Conservation (phyloP, 2,329 filamentous ascomycete genomes). For the Ceratocystis eucalypticola region DNA sequence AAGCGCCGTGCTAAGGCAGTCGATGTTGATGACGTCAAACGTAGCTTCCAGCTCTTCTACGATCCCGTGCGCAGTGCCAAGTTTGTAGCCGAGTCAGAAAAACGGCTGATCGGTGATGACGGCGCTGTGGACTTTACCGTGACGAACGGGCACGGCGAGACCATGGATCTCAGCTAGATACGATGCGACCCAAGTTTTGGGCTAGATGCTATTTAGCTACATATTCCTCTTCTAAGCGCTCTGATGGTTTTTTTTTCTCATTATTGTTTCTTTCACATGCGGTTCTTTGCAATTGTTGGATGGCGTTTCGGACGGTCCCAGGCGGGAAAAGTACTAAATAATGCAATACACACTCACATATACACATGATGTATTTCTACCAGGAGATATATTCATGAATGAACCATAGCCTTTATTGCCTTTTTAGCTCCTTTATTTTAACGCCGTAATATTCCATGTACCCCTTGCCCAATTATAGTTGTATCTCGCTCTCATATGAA, state of each 20-base stretch:
- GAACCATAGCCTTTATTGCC: neutral
- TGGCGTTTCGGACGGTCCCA: conserved; percentile 18
- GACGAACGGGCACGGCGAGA: conserved; percentile 40
- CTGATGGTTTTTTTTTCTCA: conserved; percentile 7
- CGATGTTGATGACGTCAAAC: conserved; percentile 74
- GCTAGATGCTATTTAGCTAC: neutral
- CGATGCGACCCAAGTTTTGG: too few relatives aligned
- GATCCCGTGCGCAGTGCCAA: conserved; percentile 77
- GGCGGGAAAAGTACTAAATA: conserved; percentile 19
- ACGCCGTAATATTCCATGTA: neutral
- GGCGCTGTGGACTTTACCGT: conserved; percentile 61
- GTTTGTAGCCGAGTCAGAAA: conserved; percentile 82
- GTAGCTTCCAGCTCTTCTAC: conserved; percentile 89
- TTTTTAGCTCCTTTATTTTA: neutral
- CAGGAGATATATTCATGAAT: neutral
- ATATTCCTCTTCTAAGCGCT: neutral
- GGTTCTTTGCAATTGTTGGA: conserved; percentile 15
- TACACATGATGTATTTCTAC: conserved; percentile 7
- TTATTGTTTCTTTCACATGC: conserved; percentile 13
- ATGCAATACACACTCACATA: conserved; percentile 17
- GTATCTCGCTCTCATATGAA: conserved; percentile 27
- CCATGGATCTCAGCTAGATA: conserved; percentile 34
- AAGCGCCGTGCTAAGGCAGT: conserved; percentile 81
- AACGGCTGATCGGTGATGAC: conserved; percentile 78
- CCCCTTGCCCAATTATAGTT: neutral